A percentile compares a stretch with the other conserved stretches of the same genome.
Conservation (phyloP, 139 green algal species). For the Pleodorina starrii region DNA sequence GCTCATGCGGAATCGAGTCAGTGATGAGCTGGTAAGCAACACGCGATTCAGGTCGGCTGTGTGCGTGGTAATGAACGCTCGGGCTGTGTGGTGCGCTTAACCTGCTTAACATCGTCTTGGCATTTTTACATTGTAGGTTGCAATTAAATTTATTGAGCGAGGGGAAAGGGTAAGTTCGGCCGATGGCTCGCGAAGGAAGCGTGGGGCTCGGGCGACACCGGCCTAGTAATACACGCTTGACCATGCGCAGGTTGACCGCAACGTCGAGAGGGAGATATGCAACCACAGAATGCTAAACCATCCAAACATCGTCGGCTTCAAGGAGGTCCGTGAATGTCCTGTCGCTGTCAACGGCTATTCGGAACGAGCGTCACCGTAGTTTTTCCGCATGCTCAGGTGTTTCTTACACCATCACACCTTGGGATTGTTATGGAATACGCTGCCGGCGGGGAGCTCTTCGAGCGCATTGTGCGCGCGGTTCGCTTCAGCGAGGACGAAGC, state of each 20-base stretch:
- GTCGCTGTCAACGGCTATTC: too few relatives aligned
- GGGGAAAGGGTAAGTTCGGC: constrained; percentile 54
- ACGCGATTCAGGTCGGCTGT: neutral
- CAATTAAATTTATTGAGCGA: constrained; percentile 77
- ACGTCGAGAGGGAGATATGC: constrained; percentile 98
- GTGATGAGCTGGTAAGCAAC: constrained; percentile 54
- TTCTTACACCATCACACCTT: constrained; percentile 83
- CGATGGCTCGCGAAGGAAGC: neutral
- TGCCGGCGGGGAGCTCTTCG: constrained; percentile 96
- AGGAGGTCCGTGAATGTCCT: constrained; percentile 87
- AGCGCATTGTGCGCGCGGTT: constrained; percentile 93
- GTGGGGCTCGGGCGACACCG: too few relatives aligned
- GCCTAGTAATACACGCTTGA: too few relatives aligned
- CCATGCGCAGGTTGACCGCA: constrained; percentile 92
- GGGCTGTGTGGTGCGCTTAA: too few relatives aligned
- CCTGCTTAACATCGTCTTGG: too few relatives aligned
- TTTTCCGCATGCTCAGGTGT: constrained; percentile 73
- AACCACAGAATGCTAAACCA: constrained; percentile 96
- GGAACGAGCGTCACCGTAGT: too few relatives aligned
- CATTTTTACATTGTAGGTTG: constrained; percentile 44
- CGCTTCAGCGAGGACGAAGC: constrained; percentile 97
- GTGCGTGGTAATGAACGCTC: neutral
- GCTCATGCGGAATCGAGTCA: constrained; percentile 65
- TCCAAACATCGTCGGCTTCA: constrained; percentile 98
- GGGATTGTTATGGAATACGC: constrained; percentile 92